Conservation (phyloP, 768 basidiomycete species). For the Cystofilobasidium bisporidii region DNA sequence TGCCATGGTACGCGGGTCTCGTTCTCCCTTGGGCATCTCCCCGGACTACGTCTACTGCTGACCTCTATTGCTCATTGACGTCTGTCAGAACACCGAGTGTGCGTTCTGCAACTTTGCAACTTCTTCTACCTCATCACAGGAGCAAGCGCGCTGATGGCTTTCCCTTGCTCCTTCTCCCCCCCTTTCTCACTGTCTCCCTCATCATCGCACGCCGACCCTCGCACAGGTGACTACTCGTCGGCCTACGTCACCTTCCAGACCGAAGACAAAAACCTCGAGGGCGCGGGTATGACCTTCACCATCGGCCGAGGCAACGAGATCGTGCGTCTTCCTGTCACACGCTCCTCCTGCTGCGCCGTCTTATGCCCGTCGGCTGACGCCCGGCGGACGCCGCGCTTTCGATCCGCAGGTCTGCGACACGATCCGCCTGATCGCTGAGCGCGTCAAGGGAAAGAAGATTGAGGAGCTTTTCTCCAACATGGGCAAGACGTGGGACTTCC, state of each 20-base stretch:
- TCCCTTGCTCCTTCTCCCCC: background rate
- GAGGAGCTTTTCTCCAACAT: conserved; percentile 78
- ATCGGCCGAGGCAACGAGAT: conserved; percentile 94
- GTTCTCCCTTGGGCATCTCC: too few species aligned
- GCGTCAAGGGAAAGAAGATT: conserved; percentile 71
- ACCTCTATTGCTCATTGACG: too few species aligned
- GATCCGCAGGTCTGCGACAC: conserved; percentile 69
- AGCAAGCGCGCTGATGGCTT: background rate
- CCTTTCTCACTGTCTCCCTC: background rate
- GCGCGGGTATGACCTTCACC: conserved; percentile 71
- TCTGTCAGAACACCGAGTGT: background rate
- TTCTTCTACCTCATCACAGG: background rate
- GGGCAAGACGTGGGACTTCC: conserved; percentile 80
- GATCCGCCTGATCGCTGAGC: conserved; percentile 65
- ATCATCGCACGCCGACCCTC: background rate
- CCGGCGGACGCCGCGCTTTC: too few species aligned
- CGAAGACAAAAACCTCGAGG: conserved; percentile 54
- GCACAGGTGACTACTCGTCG: conserved; percentile 70
- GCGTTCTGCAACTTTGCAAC: background rate
- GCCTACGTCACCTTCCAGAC: conserved; percentile 76
- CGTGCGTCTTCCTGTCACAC: conserved; percentile 43
- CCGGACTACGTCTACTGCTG: too few species aligned
- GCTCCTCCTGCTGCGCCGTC: background rate
- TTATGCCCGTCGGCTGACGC: background rate
- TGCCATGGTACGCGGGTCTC: conserved; percentile 12